These are phyloP conservation scores for Adenanthera pavonina DNA, from an alignment of 306 rosid species.

Conservation along the genomic window DNA sequence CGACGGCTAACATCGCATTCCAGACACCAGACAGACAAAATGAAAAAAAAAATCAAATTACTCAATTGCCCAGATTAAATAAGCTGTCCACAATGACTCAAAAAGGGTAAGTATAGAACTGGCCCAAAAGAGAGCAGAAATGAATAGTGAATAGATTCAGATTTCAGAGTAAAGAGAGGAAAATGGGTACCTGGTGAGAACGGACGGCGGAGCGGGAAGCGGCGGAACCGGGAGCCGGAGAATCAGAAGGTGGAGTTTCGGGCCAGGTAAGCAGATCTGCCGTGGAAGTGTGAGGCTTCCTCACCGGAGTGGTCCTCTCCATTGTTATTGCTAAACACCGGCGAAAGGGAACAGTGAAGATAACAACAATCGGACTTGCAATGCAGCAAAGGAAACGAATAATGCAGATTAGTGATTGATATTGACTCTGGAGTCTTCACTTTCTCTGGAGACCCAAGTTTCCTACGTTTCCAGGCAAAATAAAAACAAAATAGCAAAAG, in stretches of 20 bases:
- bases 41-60: background rate
- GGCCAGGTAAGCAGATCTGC: slow-evolving; percentile 99
- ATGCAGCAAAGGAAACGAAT: background rate
- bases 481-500: background rate
- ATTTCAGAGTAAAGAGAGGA: background rate
- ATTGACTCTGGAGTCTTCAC: background rate
- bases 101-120: background rate
- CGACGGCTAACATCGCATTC: slow-evolving; percentile 67
- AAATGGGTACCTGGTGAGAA: slow-evolving; percentile 73
- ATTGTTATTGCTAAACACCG: slow-evolving; percentile 31
- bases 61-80: background rate
- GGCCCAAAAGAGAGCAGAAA: background rate
- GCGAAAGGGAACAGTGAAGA: slow-evolving; percentile 1
- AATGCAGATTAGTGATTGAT: background rate
- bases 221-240: slow-evolving; percentile 66
- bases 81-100: background rate
- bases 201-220: slow-evolving; percentile 60
- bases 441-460: background rate
- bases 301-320: slow-evolving; percentile 92
- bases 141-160: background rate
- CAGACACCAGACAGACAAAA: background rate
- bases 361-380: background rate
- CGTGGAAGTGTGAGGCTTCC: slow-evolving; percentile 91
- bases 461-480: background rate
- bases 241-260: slow-evolving; percentile 68